phyloP scores from a whole-genome alignment of 2,329 filamentous ascomycete genomes.

The Penicillium sp. region DNA sequence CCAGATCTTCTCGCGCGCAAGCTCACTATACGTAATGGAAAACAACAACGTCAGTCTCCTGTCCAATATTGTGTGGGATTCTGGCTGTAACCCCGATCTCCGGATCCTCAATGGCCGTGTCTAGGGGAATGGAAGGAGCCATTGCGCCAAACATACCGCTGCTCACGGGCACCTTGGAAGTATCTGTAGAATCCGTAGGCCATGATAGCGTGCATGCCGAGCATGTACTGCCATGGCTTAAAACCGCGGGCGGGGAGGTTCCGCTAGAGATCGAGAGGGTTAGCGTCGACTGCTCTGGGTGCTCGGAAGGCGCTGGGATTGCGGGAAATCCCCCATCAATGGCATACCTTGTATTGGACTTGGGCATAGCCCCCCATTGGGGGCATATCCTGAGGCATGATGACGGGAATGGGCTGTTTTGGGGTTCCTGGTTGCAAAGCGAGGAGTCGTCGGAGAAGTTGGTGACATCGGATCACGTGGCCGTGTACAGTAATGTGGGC shows the following conservation, averaged over 20 bases:
- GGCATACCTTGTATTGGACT: slow-evolving; percentile 88
- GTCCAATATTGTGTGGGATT: not conserved
- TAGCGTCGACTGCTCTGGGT: slow-evolving; percentile 5
- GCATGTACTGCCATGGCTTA: slow-evolving; percentile 71
- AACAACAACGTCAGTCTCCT: slow-evolving; percentile 7
- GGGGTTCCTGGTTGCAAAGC: slow-evolving; percentile 14
- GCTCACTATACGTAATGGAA: slow-evolving; percentile 60
- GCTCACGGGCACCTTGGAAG: slow-evolving; percentile 76
- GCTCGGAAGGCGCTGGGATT: not conserved
- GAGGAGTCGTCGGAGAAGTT: slow-evolving; percentile 28
- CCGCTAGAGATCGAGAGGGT: slow-evolving; percentile 52
- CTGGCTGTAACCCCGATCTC: not conserved
- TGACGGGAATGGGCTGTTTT: slow-evolving; percentile 32
- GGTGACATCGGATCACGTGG: slow-evolving; percentile 29
- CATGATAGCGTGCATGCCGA: slow-evolving; percentile 73
- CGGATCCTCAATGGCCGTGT: slow-evolving; percentile 8
- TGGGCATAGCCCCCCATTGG: slow-evolving; percentile 89
- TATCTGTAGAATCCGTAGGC: slow-evolving; percentile 86
- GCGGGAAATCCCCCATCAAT: not conserved
- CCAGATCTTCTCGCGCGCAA: slow-evolving; percentile 98
- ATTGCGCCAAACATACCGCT: slow-evolving; percentile 62
- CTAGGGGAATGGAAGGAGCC: slow-evolving; percentile 12
- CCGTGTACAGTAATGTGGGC: slow-evolving; percentile 29
- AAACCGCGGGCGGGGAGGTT: slow-evolving; percentile 91
- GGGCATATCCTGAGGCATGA: slow-evolving; percentile 97